Evolutionary conservation across 441 rosid genomes (phyloP).

Genomic region (Erysimum pusillum): DNA sequence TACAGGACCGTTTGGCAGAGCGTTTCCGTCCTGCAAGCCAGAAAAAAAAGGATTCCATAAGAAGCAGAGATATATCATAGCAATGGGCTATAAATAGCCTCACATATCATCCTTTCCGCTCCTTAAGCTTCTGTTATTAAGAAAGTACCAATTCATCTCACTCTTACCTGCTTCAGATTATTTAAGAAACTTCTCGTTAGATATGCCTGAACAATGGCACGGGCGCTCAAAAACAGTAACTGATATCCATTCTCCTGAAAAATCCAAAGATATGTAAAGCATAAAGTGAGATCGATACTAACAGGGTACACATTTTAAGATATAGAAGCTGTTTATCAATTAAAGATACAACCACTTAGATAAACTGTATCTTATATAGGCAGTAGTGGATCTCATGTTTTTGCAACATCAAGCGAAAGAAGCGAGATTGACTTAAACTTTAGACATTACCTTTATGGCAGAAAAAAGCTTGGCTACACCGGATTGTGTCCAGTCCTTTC

Average conservation of each 20-base stretch:
- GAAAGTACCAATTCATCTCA: background rate
- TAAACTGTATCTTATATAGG: background rate
- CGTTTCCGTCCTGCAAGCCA: slow-evolving; percentile 79
- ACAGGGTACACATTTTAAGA: background rate
- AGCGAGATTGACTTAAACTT: slow-evolving; percentile 24
- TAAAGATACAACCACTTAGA: slow-evolving; percentile 10
- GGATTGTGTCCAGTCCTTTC: slow-evolving; percentile 95
- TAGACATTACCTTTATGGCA: slow-evolving; percentile 74
- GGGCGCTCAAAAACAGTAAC: slow-evolving; percentile 88
- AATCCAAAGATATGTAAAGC: slow-evolving; percentile 8
- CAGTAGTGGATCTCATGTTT: slow-evolving; percentile 12
- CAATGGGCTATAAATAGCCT: background rate
- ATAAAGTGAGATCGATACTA: slow-evolving; percentile 24
- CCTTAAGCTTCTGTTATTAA: background rate
- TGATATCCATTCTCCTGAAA: slow-evolving; percentile 94
- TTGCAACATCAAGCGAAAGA: background rate
- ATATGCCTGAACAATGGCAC: slow-evolving; percentile 95
- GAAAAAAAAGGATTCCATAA: slow-evolving; percentile 14
- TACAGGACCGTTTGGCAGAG: slow-evolving; percentile 85
- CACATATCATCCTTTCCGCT: slow-evolving; percentile 16
- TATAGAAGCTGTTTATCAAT: background rate
- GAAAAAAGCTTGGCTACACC: slow-evolving; percentile 91
- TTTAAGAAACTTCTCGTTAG: slow-evolving; percentile 81
- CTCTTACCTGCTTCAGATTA: slow-evolving; percentile 82
- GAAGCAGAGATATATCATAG: slow-evolving; percentile 29